Evolutionary conservation across 257 asterid species (phyloP), one percentile per base, ranked within the genome.

Genomic region (Dorcoceras hygrometricum): DNA sequence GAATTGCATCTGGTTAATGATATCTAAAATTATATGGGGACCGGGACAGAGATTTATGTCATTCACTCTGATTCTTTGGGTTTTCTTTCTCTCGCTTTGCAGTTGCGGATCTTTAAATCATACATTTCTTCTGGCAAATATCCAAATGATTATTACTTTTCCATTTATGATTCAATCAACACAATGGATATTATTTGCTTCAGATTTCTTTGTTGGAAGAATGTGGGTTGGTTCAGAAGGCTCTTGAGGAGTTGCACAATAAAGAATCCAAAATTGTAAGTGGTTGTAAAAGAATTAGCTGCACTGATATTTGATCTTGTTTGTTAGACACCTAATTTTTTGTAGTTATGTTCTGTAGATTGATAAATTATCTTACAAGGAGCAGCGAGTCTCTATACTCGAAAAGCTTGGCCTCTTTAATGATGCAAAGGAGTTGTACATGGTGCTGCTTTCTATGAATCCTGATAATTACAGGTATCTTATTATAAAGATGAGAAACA

Each of bases 401-500:
- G 88, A 78, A 78, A 90, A 90, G 87, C 95, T 94, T 75, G 84
- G 84, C 69, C 82, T 68, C 66, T 66, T 83, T 59, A 93, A 86
- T 50, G 99, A 94, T 79, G 96, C 91, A 68, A 92, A 82, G 80
- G 87, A 81, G 63, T 76, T 86, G 64, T 90, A 88, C 82, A 83
- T 67, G 83, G 78, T 77, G 76, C 81, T 94, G 27, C 97, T 90
- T 62, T 81, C 90, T 1, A 80, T 85, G 95, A 94, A 94, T 82
- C 95, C 99, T 53, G 97, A 94, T 80, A 90, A 94, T 79, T 94
- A 94, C 79, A 79, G 96, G 97, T 90, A 77, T 68, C 54, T 54
- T 23, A 34, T 50, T 65, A 6, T 55, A 59, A 62, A 51, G 67
- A 66, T 39, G n/a, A 39, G 50, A 39, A 39, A 39, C 50, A 2